Evolutionary conservation across 1,284 basidiomycete genomes (phyloP), one percentile per base, ranked within the genome.

Genomic region (Ganoderma lucidum): DNA sequence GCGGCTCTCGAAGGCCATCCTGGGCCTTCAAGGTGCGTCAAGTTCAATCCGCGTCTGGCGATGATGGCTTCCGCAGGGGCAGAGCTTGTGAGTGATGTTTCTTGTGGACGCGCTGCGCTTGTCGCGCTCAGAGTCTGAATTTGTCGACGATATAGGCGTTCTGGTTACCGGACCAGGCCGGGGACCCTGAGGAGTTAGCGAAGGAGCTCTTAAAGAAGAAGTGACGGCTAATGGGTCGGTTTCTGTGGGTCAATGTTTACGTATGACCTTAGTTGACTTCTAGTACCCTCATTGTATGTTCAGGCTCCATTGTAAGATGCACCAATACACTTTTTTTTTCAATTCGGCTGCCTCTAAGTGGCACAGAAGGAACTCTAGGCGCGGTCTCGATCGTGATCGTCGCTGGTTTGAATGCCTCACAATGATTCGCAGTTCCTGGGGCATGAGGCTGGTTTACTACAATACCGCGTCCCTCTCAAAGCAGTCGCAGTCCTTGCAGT

Each of bases 41-140:
- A 86, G 74, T 97, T 96, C 80, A 98, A 97, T 77, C 95, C 96
- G 8, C 87, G 94, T 66, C 86, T 89, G 70, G 91, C 91, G n/a
- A 96, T 98, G 94, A 85, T 98, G 84, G 93, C 89, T 63, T 90
- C 90, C 1, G 96, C 93, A 14, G 96, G 96, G 5, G 86, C 90
- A 67, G 95, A 97, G 78, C 78, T 97, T 81, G 96, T 96, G 75
- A 74, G 93, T 85, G 30, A n/a, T 41, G 59, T 15, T 42, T 28
- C 63, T 28, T 53, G 28, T 41, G 39, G 35, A 23, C 45, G 53
- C 10, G n/a, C n/a, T 58, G 53, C 10, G n/a, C n/a, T 55, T 14
- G n/a, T 35, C 17, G 23, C 2, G 30, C 56, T 14, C 44, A 19
- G 42, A 10, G 8, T 44, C 66, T 45, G 15, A 17, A 32, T 17